Evolutionary conservation across 257 asterid genomes (phyloP), one percentile per base, ranked within the genome.

Genomic region (Nemophila menziesii): DNA sequence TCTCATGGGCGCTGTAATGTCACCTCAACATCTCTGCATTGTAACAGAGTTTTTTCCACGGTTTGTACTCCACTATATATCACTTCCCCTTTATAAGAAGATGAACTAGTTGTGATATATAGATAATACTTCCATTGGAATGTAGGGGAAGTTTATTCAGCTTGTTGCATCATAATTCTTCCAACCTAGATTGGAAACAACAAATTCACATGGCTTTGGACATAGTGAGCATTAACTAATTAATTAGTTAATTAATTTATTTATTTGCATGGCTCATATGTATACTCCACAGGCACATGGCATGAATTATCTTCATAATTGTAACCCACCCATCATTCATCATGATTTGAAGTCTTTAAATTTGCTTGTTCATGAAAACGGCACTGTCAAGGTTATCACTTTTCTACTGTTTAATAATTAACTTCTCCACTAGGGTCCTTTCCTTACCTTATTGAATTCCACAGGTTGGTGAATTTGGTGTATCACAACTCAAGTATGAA

Each of bases 391-490:
- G 92, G 97, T 89, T 42, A n/a, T n/a, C n/a, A n/a, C n/a, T n/a
- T n/a, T n/a, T n/a, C n/a, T n/a, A n/a, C n/a, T n/a, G n/a, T n/a
- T n/a, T n/a, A n/a, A n/a, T n/a, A n/a, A n/a, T n/a, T n/a, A n/a
- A n/a, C n/a, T n/a, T n/a, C n/a, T n/a, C n/a, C n/a, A n/a, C n/a
- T n/a, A n/a, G n/a, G n/a, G n/a, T n/a, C n/a, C n/a, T n/a, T n/a
- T n/a, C n/a, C 22, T 40, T 16, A 40, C 23, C 20, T 16, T 40
- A 40, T 40, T 23, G 4, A 16, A 23, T 42, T 51, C 15, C 29
- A 77, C 64, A 87, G 97, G 97, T 87, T 44, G 97, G 93, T 23
- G 97, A 89, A 72, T 89, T 89, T 80, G 97, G 97, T 58, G 75
- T 89, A 16, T 89, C 97, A 3, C 92, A 89, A 16, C 81, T 83